Evolutionary conservation across 2,329 filamentous ascomycete species (phyloP), one percentile per base, ranked within the genome.

Genomic region (Tolypocladium guangdongense): DNA sequence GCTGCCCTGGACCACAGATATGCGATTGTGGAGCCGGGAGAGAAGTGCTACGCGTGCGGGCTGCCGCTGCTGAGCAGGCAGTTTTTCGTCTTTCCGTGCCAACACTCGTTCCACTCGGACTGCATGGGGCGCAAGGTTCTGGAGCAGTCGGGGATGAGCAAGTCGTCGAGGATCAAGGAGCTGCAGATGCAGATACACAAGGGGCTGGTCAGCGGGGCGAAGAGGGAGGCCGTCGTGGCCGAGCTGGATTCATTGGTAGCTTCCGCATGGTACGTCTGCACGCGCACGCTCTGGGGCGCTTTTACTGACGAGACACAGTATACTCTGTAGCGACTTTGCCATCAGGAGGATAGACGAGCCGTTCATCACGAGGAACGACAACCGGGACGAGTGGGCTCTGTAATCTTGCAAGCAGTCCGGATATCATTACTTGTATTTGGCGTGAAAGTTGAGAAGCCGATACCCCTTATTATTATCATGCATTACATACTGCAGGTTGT

Each of bases 31-130:
- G 91, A 96, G 66, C 92, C 93, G 0, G 93, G 93, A 0, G 93
- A 99, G 74, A 86, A 89, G 66, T 99, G 93, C 69, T 95, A 92
- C 72, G 82, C 87, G 2, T 99, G 93, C 65, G 82, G 84, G 0
- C 71, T 97, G 53, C 93, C 93, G 11, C 73, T 99, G 52, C 77
- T 99, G 18, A 91, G 88, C 64, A 75, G 91, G 52, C 91, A 96
- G 63, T 99, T 99, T 71, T 99, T 97, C 62, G 93, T 99, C 20
- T 99, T 99, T 60, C 93, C 93, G 0, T 99, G 93, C 69, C 93
- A 99, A 74, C 93, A 99, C 70, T 88, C 91, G 4, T 99, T 99
- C 65, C 93, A 99, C 69, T 92, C 88, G 43, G 93, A 99, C 66
- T 99, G 93, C 67, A 72, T 99, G 49, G 92, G 90, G 0, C 85